Evolutionary conservation across 2,329 filamentous ascomycete genomes (phyloP).

Genomic region (Penicillium capsulatum): DNA sequence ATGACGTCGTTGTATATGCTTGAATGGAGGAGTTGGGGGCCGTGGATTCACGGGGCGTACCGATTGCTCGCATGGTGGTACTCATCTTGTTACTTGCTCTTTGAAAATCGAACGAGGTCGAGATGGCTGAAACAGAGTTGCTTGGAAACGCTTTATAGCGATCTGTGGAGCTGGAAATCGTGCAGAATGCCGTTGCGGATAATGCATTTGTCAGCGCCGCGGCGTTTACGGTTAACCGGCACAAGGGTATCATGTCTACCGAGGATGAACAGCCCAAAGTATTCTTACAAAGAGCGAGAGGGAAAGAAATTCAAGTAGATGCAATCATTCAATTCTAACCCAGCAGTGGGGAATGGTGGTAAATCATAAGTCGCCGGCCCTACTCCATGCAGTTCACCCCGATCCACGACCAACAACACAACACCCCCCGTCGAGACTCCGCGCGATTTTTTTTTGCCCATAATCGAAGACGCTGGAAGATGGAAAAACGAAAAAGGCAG

Average conservation of each 20-base stretch:
- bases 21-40: conserved; percentile 3
- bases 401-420: background rate
- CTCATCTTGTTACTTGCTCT: conserved; percentile 9
- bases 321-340: conserved; percentile 15
- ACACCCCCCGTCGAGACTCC: too few species aligned
- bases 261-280: too few species aligned
- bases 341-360: conserved; percentile 15
- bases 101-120: background rate
- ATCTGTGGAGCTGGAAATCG: conserved; percentile 2
- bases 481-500: conserved; percentile 5
- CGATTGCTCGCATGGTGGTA: conserved; percentile 23
- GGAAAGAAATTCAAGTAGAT: too few species aligned
- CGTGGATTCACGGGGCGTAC: conserved; percentile 14
- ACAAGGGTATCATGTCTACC: too few species aligned
- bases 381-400: conserved; percentile 20
- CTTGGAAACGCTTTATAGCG: conserved; percentile 3
- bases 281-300: too few species aligned
- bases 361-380: conserved; percentile 18
- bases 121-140: background rate
- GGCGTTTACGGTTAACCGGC: too few species aligned
- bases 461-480: conserved; percentile 21
- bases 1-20: too few species aligned
- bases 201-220: too few species aligned
- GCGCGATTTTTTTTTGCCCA: conserved; percentile 13
- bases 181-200: too few species aligned